phyloP scores from a whole-genome alignment of 1,284 basidiomycete species.

The Sanghuangporus sanghuang region DNA sequence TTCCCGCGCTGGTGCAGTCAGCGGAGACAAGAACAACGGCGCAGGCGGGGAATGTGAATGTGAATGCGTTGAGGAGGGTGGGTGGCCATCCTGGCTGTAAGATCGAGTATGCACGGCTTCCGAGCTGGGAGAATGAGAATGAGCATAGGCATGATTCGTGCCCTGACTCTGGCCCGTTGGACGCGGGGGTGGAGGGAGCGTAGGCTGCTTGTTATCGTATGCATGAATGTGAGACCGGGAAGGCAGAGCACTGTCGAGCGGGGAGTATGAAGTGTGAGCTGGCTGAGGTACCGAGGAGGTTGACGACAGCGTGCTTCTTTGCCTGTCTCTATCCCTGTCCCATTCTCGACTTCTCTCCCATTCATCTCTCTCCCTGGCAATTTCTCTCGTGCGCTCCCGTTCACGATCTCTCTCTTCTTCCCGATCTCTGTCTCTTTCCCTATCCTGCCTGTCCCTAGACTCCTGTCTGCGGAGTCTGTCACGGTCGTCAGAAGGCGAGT shows the following conservation, averaged over 20 bases:
- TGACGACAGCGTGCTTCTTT: not conserved
- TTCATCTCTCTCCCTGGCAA: not conserved
- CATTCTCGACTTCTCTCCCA: slow-evolving; percentile 1
- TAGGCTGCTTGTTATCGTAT: not conserved
- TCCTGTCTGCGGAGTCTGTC: slow-evolving; percentile 25
- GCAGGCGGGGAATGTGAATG: slow-evolving; percentile 20
- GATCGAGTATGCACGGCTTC: slow-evolving; percentile 9
- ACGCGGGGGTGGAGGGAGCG: not conserved
- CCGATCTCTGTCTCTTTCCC: slow-evolving; percentile 17
- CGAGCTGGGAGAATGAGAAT: not conserved
- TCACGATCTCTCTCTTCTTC: slow-evolving; percentile 7
- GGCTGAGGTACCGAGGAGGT: not conserved
- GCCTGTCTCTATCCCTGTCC: slow-evolving; percentile 8
- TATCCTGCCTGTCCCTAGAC: slow-evolving; percentile 24
- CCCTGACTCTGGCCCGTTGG: not conserved
- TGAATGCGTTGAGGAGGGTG: slow-evolving; percentile 1
- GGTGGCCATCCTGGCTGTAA: slow-evolving; percentile 8
- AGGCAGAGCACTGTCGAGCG: not conserved
- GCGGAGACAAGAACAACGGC: slow-evolving; percentile 14
- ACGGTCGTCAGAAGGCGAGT: slow-evolving; percentile 53
- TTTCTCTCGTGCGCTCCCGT: slow-evolving; percentile 10
- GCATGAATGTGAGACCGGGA: not conserved
- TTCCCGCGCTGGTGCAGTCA: not conserved
- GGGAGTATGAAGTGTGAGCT: slow-evolving; percentile 4
- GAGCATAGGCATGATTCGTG: not conserved